Base-by-base conservation (phyloP, 768 basidiomycete genomes). In the Tulasnella sp. region DNA sequence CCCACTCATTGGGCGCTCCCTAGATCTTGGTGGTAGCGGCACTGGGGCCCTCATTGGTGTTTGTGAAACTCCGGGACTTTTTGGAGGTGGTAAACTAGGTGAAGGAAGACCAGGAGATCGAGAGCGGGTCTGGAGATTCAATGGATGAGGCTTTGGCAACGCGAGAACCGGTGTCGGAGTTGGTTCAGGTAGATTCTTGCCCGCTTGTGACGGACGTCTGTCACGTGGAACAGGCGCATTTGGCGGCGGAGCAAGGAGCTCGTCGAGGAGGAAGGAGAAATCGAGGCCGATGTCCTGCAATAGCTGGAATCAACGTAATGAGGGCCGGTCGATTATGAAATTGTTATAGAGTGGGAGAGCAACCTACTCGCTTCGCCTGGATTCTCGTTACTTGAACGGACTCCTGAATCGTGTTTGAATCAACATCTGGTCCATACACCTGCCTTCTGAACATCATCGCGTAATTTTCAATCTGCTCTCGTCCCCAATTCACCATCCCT, bases 401-500 rank as follows among this genome's bases (percentile, higher is more conserved):
- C 77, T 96, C 94, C 37, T 93, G 87, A 4, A 96, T 87, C 1
- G 91, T 88, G 70, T 87, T 84, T 9, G 86, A 84, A 69, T 92
- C 91, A 4, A 91, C 87, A 79, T 94, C 94, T 6, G 91, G 90
- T 34, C 90, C 91, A 82, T 94, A 97, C 0, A 99, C 96, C 81
- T 99, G 97, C 77, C 91, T 92, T 73, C 91, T 86, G 83, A 98
- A 99, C 81, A 91, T 91, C 71, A 90, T 90, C 2, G 91, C 91
- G 81, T 92, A 99, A 29, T 86, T 84, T 81, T 94, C 91, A 39
- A 99, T 88, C 82, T 94, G 92, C 77, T 88, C 87, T 82, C 91
- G 94, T 0, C 95, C 92, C 97, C 97, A 99, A 58, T 94, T 91
- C 29, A 98, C 92, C 80, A 98, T 96, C 12, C 91, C 97, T 98